Evolutionary conservation across 2,329 filamentous ascomycete species (phyloP).

Genomic region (Botrytis squamosa): DNA sequence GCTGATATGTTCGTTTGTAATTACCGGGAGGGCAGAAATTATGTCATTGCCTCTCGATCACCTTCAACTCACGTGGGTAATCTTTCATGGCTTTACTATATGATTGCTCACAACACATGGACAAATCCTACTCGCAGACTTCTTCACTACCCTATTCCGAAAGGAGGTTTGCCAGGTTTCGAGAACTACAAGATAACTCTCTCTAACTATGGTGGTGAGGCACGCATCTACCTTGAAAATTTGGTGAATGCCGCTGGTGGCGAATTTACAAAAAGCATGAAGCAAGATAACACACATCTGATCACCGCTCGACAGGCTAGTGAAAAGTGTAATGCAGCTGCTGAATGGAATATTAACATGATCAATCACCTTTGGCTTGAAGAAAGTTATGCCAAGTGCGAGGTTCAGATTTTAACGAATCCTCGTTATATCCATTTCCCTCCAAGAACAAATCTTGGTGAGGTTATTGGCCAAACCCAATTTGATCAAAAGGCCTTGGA

Average conservation of each 20-base stretch:
- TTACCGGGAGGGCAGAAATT: conserved; percentile 78
- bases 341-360: conserved; percentile 87
- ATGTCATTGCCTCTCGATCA: conserved; percentile 70
- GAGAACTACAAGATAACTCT: conserved; percentile 75
- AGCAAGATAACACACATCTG: conserved; percentile 91
- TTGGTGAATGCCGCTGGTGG: conserved; percentile 81
- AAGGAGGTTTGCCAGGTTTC: conserved; percentile 76
- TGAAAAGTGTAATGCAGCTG: conserved; percentile 89
- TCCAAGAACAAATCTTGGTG: conserved; percentile 82
- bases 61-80: conserved; percentile 81
- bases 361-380: conserved; percentile 97
- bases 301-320: conserved; percentile 86
- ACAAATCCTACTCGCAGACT: conserved; percentile 79
- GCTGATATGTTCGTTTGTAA: conserved; percentile 86
- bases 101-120: conserved; percentile 88
- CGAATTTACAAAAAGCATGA: conserved; percentile 92
- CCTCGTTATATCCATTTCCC: conserved; percentile 85
- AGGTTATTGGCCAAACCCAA: conserved; percentile 86
- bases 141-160: conserved; percentile 85
- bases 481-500: conserved; percentile 64
- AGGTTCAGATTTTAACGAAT: conserved; percentile 69
- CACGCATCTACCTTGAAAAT: conserved; percentile 89
- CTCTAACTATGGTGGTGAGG: conserved; percentile 95
- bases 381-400: conserved; percentile 91
- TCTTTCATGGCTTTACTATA: conserved; percentile 87